Percentiles rank a stretch among this genome's conserved stretches.
Evolutionary conservation across 495 filamentous ascomycete genomes (phyloP).

Genomic region (Aspergillus olivimuriae): DNA sequence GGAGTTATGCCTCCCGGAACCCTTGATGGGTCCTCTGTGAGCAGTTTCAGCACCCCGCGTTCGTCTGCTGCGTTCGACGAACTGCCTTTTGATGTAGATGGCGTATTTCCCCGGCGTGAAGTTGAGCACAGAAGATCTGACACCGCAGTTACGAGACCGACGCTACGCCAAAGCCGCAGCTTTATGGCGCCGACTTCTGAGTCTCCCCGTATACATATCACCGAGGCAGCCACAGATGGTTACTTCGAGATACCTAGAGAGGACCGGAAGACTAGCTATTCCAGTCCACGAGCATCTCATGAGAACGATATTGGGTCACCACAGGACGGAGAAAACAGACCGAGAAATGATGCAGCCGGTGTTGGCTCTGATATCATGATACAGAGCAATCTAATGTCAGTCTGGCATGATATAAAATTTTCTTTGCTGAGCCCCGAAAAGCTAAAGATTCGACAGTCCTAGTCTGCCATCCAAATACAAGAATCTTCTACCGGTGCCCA

Average conservation of each 20-base stretch:
- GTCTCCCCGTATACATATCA: conserved; percentile 30
- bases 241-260: conserved; percentile 18
- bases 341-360: not conserved
- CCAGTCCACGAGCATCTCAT: conserved; percentile 1
- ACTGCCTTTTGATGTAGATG: not conserved
- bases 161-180: conserved; percentile 21
- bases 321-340: not conserved
- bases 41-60: conserved; percentile 28
- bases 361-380: not conserved
- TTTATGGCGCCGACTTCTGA: conserved; percentile 19
- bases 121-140: not conserved
- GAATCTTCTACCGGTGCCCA: conserved; percentile 22
- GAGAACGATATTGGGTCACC: not conserved
- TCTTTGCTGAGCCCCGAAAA: not conserved
- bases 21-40: conserved; percentile 28
- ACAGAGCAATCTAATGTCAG: conserved; percentile 10
- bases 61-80: conserved; percentile 15
- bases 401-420: no score
- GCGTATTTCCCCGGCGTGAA: not conserved
- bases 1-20: conserved; percentile 15
- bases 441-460: not conserved
- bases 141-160: conserved; percentile 7
- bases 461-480: conserved; percentile 15
- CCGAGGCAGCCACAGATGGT: conserved; percentile 19
- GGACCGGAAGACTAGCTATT: not conserved